Conservation (phyloP, 495 filamentous ascomycete genomes). For the Paragyromitra xinjiangensis region DNA sequence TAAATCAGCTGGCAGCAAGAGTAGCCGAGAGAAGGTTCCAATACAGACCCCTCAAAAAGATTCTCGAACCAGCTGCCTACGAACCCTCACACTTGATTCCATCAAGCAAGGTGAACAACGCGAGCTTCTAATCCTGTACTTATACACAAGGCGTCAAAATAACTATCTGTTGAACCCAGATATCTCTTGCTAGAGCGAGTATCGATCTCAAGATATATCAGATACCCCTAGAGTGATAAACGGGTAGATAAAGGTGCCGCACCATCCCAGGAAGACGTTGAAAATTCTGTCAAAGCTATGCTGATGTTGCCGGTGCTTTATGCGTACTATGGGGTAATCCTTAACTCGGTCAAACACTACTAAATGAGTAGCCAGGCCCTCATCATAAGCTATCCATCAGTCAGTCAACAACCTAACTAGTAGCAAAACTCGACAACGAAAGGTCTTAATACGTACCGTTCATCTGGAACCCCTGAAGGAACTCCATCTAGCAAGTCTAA, state of each 20-base stretch:
- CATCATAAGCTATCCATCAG: background rate
- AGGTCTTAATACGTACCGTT: background rate
- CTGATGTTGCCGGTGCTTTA: background rate
- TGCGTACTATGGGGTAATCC: background rate
- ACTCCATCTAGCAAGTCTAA: background rate
- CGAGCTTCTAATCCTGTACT: too few species aligned
- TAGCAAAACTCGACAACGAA: background rate
- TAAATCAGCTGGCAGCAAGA: background rate
- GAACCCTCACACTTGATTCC: too few species aligned
- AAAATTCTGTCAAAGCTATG: background rate
- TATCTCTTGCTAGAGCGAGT: too few species aligned
- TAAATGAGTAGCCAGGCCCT: background rate
- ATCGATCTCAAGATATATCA: background rate
- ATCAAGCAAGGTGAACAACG: too few species aligned
- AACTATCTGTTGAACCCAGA: too few species aligned
- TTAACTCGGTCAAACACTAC: background rate
- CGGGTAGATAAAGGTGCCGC: background rate
- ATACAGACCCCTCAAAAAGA: background rate
- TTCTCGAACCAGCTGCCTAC: background rate
- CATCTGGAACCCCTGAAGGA: too few species aligned
- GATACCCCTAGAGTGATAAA: background rate
- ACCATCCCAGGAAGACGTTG: background rate
- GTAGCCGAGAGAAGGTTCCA: background rate
- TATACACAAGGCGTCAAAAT: too few species aligned
- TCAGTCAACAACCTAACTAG: background rate